Evolutionary conservation across 345 rosid species (phyloP).

Genomic region (Orychophragmus violaceus): DNA sequence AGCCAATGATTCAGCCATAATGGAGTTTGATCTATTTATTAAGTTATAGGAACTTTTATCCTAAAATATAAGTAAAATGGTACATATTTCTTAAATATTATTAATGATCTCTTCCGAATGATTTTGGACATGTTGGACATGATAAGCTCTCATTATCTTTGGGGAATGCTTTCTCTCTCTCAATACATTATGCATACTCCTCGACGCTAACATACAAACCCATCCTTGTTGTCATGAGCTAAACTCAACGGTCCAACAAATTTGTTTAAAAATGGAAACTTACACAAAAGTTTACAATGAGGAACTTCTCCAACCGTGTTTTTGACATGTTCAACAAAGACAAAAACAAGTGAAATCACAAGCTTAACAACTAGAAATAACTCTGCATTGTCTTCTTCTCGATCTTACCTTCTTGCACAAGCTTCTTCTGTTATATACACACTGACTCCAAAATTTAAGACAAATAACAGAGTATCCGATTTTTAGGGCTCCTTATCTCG

Average conservation of each 20-base stretch:
- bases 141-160: too few species aligned
- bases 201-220: too few species aligned
- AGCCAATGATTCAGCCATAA: constrained; percentile 57
- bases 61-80: too few species aligned
- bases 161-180: too few species aligned
- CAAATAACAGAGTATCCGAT: not conserved
- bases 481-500: constrained; percentile 38
- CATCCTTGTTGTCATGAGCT: too few species aligned
- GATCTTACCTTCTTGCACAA: not conserved
- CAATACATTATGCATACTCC: too few species aligned
- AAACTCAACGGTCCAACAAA: too few species aligned
- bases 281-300: constrained; percentile 11
- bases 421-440: constrained; percentile 26
- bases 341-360: constrained; percentile 2
- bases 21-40: constrained; percentile 54
- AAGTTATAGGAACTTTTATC: too few species aligned
- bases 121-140: too few species aligned
- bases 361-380: not conserved
- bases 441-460: constrained; percentile 10
- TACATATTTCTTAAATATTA: too few species aligned
- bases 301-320: not conserved
- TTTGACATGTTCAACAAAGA: constrained; percentile 11
- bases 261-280: not conserved
- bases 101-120: too few species aligned
- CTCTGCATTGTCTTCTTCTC: not conserved